Conservation (phyloP, 495 filamentous ascomycete species). For the Trichodelitschia bisporula region DNA sequence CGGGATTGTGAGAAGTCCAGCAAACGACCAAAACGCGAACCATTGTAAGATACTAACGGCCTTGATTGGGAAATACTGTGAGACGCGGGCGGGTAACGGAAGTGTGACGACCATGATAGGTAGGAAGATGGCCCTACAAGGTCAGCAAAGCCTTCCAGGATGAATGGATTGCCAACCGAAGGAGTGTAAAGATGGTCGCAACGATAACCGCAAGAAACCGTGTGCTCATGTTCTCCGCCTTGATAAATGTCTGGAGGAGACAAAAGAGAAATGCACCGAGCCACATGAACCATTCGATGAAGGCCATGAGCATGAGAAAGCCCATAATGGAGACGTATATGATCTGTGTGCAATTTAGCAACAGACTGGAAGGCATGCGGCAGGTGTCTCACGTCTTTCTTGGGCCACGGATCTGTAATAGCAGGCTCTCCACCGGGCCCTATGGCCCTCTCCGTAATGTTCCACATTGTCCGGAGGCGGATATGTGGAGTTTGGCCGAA, state of each 20-base stretch:
- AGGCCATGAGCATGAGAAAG: slow-evolving; percentile 57
- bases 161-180: slow-evolving; percentile 31
- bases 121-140: slow-evolving; percentile 51
- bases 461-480: no score
- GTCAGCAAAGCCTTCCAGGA: not conserved
- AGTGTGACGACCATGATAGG: slow-evolving; percentile 90
- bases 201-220: slow-evolving; percentile 52
- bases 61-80: slow-evolving; percentile 36
- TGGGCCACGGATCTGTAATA: slow-evolving; percentile 11
- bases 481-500: no score
- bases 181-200: slow-evolving; percentile 40
- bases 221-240: slow-evolving; percentile 73
- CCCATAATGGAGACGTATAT: slow-evolving; percentile 66
- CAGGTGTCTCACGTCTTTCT: slow-evolving; percentile 24
- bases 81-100: slow-evolving; percentile 51
- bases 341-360: slow-evolving; percentile 23
- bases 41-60: slow-evolving; percentile 60
- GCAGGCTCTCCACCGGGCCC: slow-evolving; percentile 4
- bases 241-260: slow-evolving; percentile 63
- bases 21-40: slow-evolving; percentile 95
- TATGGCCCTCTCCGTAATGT: no score
- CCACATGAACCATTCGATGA: slow-evolving; percentile 90
- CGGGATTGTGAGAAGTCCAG: slow-evolving; percentile 57
- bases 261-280: slow-evolving; percentile 83
- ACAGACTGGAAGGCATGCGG: no score